These are phyloP conservation scores for Annulohypoxylon nitens DNA, from an alignment of 495 filamentous ascomycete genomes.

Conservation along the genomic window DNA sequence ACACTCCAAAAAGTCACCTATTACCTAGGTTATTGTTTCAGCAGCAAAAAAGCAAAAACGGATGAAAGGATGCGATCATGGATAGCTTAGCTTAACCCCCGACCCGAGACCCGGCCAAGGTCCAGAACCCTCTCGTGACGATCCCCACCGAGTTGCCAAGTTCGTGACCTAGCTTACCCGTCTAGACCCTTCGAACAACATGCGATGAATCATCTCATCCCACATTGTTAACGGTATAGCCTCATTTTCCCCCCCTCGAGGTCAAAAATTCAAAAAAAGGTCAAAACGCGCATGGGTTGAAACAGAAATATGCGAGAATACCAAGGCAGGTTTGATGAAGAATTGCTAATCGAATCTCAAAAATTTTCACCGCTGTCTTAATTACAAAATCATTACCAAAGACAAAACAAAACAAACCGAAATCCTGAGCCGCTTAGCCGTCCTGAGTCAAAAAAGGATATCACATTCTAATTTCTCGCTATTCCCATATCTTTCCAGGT, in stretches of 20 bases:
- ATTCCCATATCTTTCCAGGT: neutral
- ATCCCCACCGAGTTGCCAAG: neutral
- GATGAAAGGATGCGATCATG: slow-evolving; percentile 1
- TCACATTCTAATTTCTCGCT: neutral
- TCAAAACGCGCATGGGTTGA: slow-evolving; percentile 1
- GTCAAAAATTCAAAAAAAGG: neutral
- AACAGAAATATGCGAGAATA: neutral
- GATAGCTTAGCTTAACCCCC: neutral
- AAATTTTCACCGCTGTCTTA: neutral
- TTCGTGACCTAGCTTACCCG: neutral
- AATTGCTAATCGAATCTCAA: neutral
- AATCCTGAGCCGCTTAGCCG: neutral
- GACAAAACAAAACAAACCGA: neutral
- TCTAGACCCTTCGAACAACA: slow-evolving; percentile 1
- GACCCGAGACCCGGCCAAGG: neutral
- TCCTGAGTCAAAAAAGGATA: neutral
- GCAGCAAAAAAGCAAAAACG: neutral
- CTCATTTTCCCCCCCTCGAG: neutral
- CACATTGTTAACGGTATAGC: neutral
- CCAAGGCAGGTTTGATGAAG: neutral
- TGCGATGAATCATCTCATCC: slow-evolving; percentile 12
- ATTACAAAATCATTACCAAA: slow-evolving; percentile 1
- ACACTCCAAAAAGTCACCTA: neutral
- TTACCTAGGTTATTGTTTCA: neutral
- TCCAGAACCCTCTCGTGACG: neutral